Evolutionary conservation across 106 monocot genomes (phyloP), one percentile per base, ranked within the genome.

Genomic region (Gastrodia elata): DNA sequence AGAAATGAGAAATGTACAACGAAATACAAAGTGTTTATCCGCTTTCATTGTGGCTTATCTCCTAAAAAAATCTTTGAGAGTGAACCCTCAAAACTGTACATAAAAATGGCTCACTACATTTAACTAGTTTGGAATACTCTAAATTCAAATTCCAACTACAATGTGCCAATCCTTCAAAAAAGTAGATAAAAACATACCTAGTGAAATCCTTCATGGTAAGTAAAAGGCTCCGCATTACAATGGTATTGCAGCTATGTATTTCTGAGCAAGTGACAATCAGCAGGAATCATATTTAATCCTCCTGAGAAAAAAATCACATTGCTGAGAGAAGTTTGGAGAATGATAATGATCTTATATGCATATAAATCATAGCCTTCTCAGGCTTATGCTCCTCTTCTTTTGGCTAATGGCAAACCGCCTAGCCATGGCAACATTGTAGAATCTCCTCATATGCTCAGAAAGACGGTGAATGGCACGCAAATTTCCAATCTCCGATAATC

Each of bases 391-490:
- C 84, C 85, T 99, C 84, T 89, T 94, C 79, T 87, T 88, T 49
- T 94, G 84, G 33, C 71, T 91, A 10, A 91, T 81, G 1, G 98
- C 93, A 81, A 82, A 93, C 28, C 98, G 88, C 52, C 98, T 87
- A 13, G 98, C 91, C 98, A 99, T 91, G 9, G 88, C 93, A 39
- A 78, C 85, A 80, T 91, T 93, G 61, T 99, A 94, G 67, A 99
- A 99, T 64, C 40, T 86, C 67, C 88, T 87, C 98, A 99, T 99
- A 81, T 99, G 86, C 34, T 99, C 85, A 1, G 98, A 99, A 27
- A 99, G 74, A 65, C 84, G 75, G 74, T 99, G 91, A 57, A 99
- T 99, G 16, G 87, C 87, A 40, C 26, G 81, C 11, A 99, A 85
- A 75, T 99, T 84, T 25, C 98, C 98, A 55, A 85, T 69, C 57